Conservation (phyloP, 2,329 filamentous ascomycete species). For the Plenodomus tracheiphilus region DNA sequence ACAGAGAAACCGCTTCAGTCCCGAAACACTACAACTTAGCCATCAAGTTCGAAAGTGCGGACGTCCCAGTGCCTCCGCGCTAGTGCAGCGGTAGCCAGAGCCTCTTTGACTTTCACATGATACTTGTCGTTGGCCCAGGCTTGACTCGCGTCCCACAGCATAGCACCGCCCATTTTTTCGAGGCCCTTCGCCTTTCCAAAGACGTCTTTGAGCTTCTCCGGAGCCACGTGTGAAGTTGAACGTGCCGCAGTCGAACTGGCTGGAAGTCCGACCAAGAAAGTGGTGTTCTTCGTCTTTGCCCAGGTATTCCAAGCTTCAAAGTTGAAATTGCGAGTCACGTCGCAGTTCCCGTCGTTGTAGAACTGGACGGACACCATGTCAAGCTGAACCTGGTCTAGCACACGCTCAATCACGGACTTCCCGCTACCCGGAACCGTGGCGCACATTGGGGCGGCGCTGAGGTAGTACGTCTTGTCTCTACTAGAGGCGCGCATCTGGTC, state of each 20-base stretch:
- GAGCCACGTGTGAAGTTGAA: neutral
- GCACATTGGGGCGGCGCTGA: slow-evolving; percentile 71
- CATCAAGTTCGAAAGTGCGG: neutral
- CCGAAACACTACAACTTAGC: neutral
- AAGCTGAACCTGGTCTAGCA: slow-evolving; percentile 58
- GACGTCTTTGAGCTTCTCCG: neutral
- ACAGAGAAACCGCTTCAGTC: no score
- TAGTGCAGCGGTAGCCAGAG: neutral
- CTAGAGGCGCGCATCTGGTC: slow-evolving; percentile 47
- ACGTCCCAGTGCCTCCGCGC: neutral
- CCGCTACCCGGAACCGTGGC: slow-evolving; percentile 45
- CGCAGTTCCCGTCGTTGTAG: slow-evolving; percentile 2
- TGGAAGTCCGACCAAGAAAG: slow-evolving; percentile 6
- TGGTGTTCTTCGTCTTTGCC: neutral
- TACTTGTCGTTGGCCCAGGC: slow-evolving; percentile 10
- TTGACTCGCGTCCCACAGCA: slow-evolving; percentile 24
- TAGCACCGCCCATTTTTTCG: slow-evolving; percentile 10
- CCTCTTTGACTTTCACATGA: slow-evolving; percentile 10
- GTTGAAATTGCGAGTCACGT: neutral
- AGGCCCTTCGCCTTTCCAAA: neutral
- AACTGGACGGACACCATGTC: slow-evolving; percentile 54
- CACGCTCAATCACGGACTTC: slow-evolving; percentile 17
- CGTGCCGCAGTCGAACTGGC: neutral
- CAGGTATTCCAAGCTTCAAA: neutral
- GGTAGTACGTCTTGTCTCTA: slow-evolving; percentile 55